Evolutionary conservation across 495 filamentous ascomycete species (phyloP).

Genomic region (Xanthoparmelia taractica): DNA sequence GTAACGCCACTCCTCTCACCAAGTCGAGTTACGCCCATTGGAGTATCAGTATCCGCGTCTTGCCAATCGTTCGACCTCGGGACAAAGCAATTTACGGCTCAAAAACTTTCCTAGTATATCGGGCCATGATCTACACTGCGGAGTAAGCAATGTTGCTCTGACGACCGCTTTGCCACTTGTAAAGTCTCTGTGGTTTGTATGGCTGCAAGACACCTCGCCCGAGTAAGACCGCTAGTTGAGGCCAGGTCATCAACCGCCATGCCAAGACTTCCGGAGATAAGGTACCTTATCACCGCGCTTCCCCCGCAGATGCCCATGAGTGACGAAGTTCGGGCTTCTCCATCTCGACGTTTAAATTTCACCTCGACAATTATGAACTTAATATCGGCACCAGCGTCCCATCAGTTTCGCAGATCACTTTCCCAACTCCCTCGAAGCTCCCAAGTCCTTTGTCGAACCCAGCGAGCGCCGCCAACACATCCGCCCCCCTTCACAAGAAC

Average conservation of each 20-base stretch:
- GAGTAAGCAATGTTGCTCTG: too few species aligned
- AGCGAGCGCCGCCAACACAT: not conserved
- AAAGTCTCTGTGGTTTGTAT: too few species aligned
- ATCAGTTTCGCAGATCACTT: not conserved
- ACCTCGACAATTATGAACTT: conserved; percentile 7
- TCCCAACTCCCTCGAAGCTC: not conserved
- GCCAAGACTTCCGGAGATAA: conserved; percentile 3
- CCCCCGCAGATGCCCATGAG: not conserved
- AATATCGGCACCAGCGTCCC: conserved; percentile 2
- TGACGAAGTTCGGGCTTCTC: not conserved
- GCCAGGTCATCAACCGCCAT: not conserved
- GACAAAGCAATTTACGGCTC: not conserved
- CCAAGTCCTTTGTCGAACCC: not conserved
- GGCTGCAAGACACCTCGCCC: too few species aligned
- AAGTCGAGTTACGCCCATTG: too few species aligned
- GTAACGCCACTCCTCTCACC: not conserved
- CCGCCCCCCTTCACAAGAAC: conserved; percentile 4
- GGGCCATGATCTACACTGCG: too few species aligned
- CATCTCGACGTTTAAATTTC: not conserved
- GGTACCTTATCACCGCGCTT: not conserved
- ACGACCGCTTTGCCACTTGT: too few species aligned
- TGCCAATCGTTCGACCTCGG: too few species aligned
- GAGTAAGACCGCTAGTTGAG: too few species aligned
- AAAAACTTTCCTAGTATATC: not conserved
- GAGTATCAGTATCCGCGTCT: too few species aligned